These are phyloP conservation scores for Nyctanthes arbortristis DNA, from an alignment of 257 asterid species.

Conservation along the genomic window DNA sequence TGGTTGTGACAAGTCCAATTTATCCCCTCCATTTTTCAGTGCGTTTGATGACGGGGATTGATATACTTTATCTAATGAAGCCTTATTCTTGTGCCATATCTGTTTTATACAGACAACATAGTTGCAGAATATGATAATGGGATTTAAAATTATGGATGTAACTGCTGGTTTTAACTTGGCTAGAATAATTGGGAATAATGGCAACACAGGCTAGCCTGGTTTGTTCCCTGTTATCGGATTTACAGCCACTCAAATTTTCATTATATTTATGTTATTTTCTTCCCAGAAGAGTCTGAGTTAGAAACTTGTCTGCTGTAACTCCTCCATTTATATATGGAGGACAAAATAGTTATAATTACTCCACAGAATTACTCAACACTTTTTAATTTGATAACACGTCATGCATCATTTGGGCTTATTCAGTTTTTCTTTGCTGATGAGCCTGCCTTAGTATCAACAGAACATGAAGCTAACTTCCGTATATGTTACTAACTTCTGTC, in stretches of 20 bases:
- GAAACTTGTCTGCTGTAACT: background rate
- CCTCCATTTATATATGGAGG: background rate
- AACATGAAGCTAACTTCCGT: background rate
- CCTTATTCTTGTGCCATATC: background rate
- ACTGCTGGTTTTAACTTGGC: background rate
- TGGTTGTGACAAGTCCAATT: background rate
- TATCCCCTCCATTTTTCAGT: background rate
- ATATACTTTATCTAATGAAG: background rate
- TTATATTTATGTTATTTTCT: background rate
- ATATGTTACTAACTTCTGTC: background rate
- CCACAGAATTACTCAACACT: background rate
- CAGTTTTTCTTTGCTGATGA: background rate
- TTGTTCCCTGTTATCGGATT: background rate
- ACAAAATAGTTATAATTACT: no score
- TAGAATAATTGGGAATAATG: background rate
- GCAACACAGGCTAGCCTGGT: background rate
- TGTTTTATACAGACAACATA: background rate
- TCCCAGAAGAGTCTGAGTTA: background rate
- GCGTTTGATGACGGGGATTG: background rate
- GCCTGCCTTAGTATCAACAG: background rate
- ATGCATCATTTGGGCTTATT: background rate
- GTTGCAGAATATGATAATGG: background rate
- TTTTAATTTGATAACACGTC: background rate
- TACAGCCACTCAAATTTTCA: background rate
- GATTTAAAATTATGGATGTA: background rate